These are phyloP conservation scores for Aspergillus pseudoterreus DNA, from an alignment of 2,329 filamentous ascomycete species.

Conservation along the genomic window DNA sequence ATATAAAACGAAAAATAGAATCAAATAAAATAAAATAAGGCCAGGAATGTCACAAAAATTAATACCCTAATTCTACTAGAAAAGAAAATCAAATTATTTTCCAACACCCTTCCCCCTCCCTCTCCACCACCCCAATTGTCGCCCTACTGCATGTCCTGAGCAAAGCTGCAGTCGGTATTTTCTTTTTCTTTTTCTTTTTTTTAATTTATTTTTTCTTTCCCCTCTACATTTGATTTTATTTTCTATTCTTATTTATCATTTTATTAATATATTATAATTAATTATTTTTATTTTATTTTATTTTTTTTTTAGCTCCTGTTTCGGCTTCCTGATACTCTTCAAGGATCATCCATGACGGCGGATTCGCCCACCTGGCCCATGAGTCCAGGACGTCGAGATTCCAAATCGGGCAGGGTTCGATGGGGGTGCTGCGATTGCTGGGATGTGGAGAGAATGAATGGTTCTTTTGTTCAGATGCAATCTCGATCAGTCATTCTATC, in stretches of 20 bases:
- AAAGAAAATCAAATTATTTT: conserved; percentile 1
- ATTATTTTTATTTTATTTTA: background rate
- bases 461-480: conserved; percentile 15
- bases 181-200: background rate
- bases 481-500: conserved; percentile 12
- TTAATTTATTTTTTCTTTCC: background rate
- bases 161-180: conserved; percentile 15
- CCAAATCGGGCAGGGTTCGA: conserved; percentile 12
- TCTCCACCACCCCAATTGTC: conserved; percentile 1
- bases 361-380: background rate
- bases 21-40: background rate
- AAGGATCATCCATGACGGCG: conserved; percentile 4
- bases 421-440: background rate
- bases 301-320: conserved; percentile 1
- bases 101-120: background rate
- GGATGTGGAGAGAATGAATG: conserved; percentile 1
- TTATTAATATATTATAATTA: background rate
- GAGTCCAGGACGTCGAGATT: background rate
- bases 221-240: background rate
- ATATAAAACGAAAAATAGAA: background rate
- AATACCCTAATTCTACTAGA: background rate
- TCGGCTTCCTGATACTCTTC: background rate
- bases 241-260: background rate
- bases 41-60: background rate
- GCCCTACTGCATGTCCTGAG: conserved; percentile 17